Evolutionary conservation across 139 green algal genomes (phyloP), one percentile per base, ranked within the genome.

Genomic region (Picochlorum sp.): DNA sequence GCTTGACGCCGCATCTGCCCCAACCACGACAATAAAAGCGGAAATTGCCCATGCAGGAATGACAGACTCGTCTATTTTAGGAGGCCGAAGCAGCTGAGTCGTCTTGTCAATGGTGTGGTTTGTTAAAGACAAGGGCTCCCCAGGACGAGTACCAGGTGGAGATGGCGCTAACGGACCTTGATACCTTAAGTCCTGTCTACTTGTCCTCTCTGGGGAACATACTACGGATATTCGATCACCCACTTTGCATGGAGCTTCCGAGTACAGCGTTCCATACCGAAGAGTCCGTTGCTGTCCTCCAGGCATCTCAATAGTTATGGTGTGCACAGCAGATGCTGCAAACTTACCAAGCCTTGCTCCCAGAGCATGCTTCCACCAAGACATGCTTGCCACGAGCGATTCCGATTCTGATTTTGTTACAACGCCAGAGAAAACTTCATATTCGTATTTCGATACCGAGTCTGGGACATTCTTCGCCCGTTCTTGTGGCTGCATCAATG

Each of bases 401-500:
- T 94, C 86, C 0, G 74, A 87, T 8, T 39, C 72, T 43, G 55
- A 57, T 20, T 40, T 60, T 12, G 75, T 39, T 14, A 89, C 78
- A 0, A 32, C 55, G 6, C 87, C 87, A 2, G 69, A 84, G 64
- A 91, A 90, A 8, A 95, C 57, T 62, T 95, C 87, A 55, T 85
- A 94, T 72, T 94, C 78, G 47, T 94, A 95, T 31, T 71, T 59
- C 29, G 41, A 64, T 33, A 50, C 78, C 12, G 68, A 69, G 58
- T 87, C 79, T 2, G 74, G 70, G 16, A 89, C 81, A n/a, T 78
- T 59, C 69, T 87, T 90, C 40, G 51, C 51, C 26, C 87, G 87
- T 68, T 95, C 85, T 52, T 92, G 83, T 12, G 87, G 87, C 69
- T 93, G 85, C 47, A 91, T 82, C 8, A 95, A 82, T 18, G 85